Evolutionary conservation across 2,329 filamentous ascomycete species (phyloP).

Genomic region (Cladosporium austrohemisphaericum): DNA sequence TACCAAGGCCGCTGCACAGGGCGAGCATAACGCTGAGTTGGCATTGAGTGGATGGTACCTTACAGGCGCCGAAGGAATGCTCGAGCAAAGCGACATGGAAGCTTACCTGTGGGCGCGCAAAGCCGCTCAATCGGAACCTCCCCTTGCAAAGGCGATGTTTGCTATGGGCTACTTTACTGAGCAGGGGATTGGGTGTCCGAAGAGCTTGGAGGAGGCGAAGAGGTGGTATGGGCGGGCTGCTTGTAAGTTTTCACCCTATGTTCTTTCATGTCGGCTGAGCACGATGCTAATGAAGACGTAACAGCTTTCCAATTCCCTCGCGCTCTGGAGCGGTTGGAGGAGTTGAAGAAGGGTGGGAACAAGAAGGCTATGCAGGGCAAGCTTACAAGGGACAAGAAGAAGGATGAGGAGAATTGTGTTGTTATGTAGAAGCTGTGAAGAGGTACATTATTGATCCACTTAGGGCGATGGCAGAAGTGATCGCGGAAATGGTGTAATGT

Average conservation of each 20-base stretch:
- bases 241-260: constrained; percentile 61
- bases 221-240: constrained; percentile 97
- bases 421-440: constrained; percentile 80
- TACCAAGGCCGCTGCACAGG: constrained; percentile 81
- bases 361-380: constrained; percentile 52
- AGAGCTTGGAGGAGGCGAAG: constrained; percentile 91
- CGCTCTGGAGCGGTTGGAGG: constrained; percentile 86
- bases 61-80: constrained; percentile 80
- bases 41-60: constrained; percentile 64
- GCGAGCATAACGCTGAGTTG: constrained; percentile 85
- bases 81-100: constrained; percentile 90
- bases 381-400: constrained; percentile 75
- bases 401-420: constrained; percentile 83
- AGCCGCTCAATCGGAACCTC: constrained; percentile 73
- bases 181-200: constrained; percentile 81
- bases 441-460: too few relatives aligned
- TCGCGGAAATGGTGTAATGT: neutral
- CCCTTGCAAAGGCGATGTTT: constrained; percentile 87
- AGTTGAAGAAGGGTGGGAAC: constrained; percentile 77
- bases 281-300: too few relatives aligned
- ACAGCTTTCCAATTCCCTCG: constrained; percentile 96
- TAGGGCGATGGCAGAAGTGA: neutral
- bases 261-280: neutral
- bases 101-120: constrained; percentile 97
- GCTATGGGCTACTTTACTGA: constrained; percentile 98